Evolutionary conservation across 495 filamentous ascomycete genomes (phyloP).

Genomic region (Podospora sp.): DNA sequence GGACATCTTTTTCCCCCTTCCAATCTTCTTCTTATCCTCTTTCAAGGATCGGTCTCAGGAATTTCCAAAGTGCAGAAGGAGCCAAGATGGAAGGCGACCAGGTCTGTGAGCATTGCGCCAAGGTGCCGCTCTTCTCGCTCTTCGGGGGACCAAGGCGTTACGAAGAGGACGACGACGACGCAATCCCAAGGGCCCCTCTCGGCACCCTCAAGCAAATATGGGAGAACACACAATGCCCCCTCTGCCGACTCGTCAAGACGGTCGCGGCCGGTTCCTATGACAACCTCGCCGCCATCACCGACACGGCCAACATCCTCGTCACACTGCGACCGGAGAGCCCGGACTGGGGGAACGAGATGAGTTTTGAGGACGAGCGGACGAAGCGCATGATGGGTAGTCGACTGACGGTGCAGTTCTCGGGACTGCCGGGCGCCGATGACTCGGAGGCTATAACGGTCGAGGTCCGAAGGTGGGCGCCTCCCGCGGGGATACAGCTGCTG

Average conservation of each 20-base stretch:
- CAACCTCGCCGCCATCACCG: neutral
- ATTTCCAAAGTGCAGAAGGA: no score
- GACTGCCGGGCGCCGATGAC: neutral
- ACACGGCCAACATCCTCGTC: neutral
- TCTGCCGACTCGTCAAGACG: neutral
- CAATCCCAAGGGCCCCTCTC: no score
- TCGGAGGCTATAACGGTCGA: neutral
- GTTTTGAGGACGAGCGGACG: neutral
- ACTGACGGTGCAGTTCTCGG: neutral
- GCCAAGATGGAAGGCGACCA: no score
- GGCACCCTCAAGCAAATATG: neutral
- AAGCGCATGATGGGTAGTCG: neutral
- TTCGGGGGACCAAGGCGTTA: no score
- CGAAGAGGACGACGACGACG: no score
- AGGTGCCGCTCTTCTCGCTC: no score
- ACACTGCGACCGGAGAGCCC: neutral
- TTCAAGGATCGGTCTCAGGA: no score
- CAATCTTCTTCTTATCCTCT: no score
- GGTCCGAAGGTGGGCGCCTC: neutral
- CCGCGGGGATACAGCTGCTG: neutral
- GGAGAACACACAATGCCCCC: neutral
- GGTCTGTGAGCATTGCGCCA: no score
- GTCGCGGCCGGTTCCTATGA: neutral
- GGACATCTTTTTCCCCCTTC: no score
- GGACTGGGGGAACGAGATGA: neutral